Evolutionary conservation across 2,329 filamentous ascomycete genomes (phyloP).

Genomic region (Alternaria gansuensis): DNA sequence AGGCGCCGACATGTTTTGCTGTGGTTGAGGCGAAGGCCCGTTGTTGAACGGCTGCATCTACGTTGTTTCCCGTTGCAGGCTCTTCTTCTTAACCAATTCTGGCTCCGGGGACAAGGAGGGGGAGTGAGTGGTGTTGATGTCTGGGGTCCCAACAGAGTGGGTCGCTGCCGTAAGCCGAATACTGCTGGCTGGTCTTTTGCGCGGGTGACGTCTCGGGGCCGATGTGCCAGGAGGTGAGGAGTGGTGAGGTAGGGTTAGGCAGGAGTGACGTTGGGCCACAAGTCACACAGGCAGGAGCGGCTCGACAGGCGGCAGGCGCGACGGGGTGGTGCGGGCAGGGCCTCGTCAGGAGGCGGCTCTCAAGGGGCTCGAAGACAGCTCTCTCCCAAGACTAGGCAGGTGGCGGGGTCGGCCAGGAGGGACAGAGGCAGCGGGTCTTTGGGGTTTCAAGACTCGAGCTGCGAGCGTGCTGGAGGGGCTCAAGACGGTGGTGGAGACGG

Average conservation of each 20-base stretch:
- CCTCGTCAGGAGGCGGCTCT: conserved; percentile 15
- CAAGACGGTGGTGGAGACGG: conserved; percentile 31
- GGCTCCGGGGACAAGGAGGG: conserved; percentile 25
- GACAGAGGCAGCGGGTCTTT: conserved; percentile 29
- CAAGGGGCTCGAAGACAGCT: conserved; percentile 9
- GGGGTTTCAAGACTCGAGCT: conserved; percentile 39
- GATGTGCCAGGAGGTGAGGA: conserved; percentile 2
- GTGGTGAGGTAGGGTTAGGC: conserved; percentile 20
- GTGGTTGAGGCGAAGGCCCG: conserved; percentile 33
- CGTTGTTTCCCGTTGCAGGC: conserved; percentile 16
- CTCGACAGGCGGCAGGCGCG: conserved; percentile 32
- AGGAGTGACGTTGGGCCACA: conserved; percentile 44
- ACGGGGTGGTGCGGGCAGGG: conserved; percentile 22
- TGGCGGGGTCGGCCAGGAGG: conserved; percentile 11
- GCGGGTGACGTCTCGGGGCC: conserved; percentile 5
- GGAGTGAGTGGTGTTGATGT: conserved; percentile 28
- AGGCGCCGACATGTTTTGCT: conserved; percentile 72
- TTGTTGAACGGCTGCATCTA: conserved; percentile 43
- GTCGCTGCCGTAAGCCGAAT: conserved; percentile 45
- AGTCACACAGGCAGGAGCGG: conserved; percentile 38
- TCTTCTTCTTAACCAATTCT: conserved; percentile 13
- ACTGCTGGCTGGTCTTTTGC: conserved; percentile 38
- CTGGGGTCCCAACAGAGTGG: conserved; percentile 41
- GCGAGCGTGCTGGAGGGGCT: conserved; percentile 38
- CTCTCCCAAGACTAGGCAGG: conserved; percentile 7